A percentile compares a stretch with the other conserved stretches of the same genome.
These are phyloP conservation scores for Bipolaris zeicola DNA, from an alignment of 2,329 filamentous ascomycete genomes.

Conservation along the genomic window DNA sequence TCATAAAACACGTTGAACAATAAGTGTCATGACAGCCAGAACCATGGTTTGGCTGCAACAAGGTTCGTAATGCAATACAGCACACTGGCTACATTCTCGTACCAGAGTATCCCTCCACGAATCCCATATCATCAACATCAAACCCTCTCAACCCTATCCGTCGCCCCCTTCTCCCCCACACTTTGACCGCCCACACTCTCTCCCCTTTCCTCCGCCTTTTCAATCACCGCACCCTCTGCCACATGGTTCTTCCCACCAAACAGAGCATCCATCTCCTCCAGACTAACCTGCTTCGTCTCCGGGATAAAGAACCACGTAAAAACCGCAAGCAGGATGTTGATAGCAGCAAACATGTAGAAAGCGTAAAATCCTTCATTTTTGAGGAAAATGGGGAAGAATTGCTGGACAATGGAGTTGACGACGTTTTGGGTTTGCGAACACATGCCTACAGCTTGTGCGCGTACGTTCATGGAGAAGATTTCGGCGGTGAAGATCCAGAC, in stretches of 20 bases:
- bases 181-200: slow-evolving; percentile 28
- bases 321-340: slow-evolving; percentile 49
- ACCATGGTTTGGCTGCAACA: not conserved
- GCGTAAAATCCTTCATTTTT: slow-evolving; percentile 62
- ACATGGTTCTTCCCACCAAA: slow-evolving; percentile 64
- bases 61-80: not conserved
- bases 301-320: slow-evolving; percentile 53
- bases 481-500: slow-evolving; percentile 75
- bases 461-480: slow-evolving; percentile 74
- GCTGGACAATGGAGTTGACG: slow-evolving; percentile 70
- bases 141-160: slow-evolving; percentile 15
- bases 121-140: not conserved
- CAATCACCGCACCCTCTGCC: slow-evolving; percentile 59
- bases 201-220: slow-evolving; percentile 43
- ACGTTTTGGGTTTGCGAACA: slow-evolving; percentile 63
- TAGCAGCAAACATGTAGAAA: slow-evolving; percentile 62
- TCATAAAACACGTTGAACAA: not conserved
- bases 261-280: slow-evolving; percentile 63
- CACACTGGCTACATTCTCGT: too few species aligned
- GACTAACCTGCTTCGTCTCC: slow-evolving; percentile 53
- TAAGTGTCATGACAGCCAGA: not conserved
- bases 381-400: slow-evolving; percentile 73
- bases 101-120: not conserved
- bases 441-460: slow-evolving; percentile 73
- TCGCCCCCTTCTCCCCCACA: slow-evolving; percentile 29